phyloP scores from a whole-genome alignment of 2,329 filamentous ascomycete species.

The Decorospora gaudefroyi region DNA sequence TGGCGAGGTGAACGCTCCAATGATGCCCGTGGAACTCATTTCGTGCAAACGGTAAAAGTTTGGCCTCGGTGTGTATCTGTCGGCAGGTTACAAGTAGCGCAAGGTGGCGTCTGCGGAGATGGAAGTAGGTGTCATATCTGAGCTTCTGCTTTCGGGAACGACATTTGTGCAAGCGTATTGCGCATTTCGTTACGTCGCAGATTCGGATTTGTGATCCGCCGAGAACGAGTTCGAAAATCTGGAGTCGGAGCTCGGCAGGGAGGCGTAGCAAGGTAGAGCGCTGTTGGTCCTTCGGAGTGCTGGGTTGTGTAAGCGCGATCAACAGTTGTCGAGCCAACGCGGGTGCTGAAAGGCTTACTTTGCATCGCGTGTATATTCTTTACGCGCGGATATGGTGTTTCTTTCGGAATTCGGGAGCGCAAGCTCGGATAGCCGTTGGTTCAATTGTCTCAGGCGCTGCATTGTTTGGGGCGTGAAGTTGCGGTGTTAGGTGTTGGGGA shows the following conservation, averaged over 20 bases:
- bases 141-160: constrained; percentile 1
- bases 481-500: not conserved
- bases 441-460: not conserved
- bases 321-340: not conserved
- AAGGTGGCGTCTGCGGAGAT: constrained; percentile 3
- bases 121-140: constrained; percentile 5
- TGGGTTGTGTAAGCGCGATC: not conserved
- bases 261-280: constrained; percentile 2
- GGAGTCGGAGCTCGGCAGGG: constrained; percentile 1
- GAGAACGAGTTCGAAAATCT: constrained; percentile 4
- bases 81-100: not conserved
- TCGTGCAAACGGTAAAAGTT: constrained; percentile 1
- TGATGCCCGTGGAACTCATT: constrained; percentile 5
- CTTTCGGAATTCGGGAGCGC: not conserved
- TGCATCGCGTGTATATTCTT: not conserved
- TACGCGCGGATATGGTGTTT: too few species aligned
- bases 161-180: constrained; percentile 2
- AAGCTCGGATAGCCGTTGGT: not conserved
- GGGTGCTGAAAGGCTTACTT: not conserved
- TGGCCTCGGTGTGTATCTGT: constrained; percentile 1
- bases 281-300: not conserved
- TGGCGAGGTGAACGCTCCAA: constrained; percentile 8
- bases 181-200: constrained; percentile 1
- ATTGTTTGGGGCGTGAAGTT: not conserved
- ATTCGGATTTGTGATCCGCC: constrained; percentile 4